phyloP scores from a whole-genome alignment of 768 basidiomycete species.

The Cubamyces lactineus region DNA sequence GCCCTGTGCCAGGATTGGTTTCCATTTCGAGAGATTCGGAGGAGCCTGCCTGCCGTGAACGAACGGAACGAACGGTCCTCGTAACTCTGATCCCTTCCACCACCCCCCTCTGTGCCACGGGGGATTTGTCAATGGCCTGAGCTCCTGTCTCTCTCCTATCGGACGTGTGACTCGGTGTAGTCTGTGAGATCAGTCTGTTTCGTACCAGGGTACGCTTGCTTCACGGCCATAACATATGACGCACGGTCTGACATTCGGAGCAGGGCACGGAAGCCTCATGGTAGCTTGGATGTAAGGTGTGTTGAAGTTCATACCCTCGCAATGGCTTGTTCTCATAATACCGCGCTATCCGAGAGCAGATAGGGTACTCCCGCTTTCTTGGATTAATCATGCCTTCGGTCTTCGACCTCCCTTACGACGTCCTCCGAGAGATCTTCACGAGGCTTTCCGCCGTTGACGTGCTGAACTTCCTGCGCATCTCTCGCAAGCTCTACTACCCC shows the following conservation, averaged over 20 bases:
- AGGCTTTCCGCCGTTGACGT: constrained; percentile 23
- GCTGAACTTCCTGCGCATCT: constrained; percentile 13
- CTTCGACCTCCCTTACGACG: constrained; percentile 28
- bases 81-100: too few relatives aligned
- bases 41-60: too few relatives aligned
- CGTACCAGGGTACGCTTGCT: too few relatives aligned
- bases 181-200: too few relatives aligned
- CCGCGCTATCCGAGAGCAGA: background rate
- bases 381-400: background rate
- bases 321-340: background rate
- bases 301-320: background rate
- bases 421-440: constrained; percentile 22
- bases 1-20: too few relatives aligned
- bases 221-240: background rate
- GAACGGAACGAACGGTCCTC: too few relatives aligned
- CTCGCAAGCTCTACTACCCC: constrained; percentile 17
- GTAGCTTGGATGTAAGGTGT: background rate
- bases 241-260: background rate
- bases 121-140: too few relatives aligned
- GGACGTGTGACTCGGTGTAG: too few relatives aligned
- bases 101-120: too few relatives aligned
- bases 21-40: too few relatives aligned
- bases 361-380: background rate
- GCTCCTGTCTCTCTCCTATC: too few relatives aligned
- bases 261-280: background rate